Percentiles rank a stretch among this genome's conserved stretches.
phyloP scores from a whole-genome alignment of 2,329 filamentous ascomycete species.

The Sordariomycetes sp. region DNA sequence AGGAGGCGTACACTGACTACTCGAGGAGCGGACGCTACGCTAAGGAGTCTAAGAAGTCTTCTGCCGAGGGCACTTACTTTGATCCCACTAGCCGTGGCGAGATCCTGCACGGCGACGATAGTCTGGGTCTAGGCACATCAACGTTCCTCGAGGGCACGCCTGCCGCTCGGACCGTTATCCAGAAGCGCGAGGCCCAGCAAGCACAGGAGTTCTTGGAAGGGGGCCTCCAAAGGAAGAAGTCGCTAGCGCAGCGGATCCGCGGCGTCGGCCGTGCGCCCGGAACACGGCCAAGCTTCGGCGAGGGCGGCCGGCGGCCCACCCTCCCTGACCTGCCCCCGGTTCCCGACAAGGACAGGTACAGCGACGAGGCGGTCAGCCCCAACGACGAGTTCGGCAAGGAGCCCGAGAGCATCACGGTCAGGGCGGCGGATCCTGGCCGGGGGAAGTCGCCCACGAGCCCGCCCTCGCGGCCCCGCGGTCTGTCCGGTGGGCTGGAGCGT shows the following conservation, averaged over 20 bases:
- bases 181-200: conserved; percentile 59
- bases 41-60: neutral
- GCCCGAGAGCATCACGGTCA: conserved; percentile 35
- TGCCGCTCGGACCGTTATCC: conserved; percentile 66
- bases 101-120: conserved; percentile 72
- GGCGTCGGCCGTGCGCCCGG: conserved; percentile 64
- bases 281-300: conserved; percentile 16
- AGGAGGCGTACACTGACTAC: conserved; percentile 83
- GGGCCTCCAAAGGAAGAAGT: conserved; percentile 81
- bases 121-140: conserved; percentile 75
- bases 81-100: conserved; percentile 56
- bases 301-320: conserved; percentile 26
- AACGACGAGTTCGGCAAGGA: conserved; percentile 48
- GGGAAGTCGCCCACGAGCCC: conserved; percentile 42
- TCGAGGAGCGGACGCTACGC: conserved; percentile 21
- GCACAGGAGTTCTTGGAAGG: conserved; percentile 40
- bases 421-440: conserved; percentile 18
- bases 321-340: conserved; percentile 19
- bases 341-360: conserved; percentile 6
- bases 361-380: neutral
- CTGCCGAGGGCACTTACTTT: conserved; percentile 26
- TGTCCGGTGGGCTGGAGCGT: conserved; percentile 41
- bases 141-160: conserved; percentile 94
- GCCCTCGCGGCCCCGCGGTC: conserved; percentile 26
- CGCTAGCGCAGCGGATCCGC: conserved; percentile 80